These are phyloP conservation scores for Apiospora phragmitis DNA, from an alignment of 2,329 filamentous ascomycete genomes.

Conservation along the genomic window DNA sequence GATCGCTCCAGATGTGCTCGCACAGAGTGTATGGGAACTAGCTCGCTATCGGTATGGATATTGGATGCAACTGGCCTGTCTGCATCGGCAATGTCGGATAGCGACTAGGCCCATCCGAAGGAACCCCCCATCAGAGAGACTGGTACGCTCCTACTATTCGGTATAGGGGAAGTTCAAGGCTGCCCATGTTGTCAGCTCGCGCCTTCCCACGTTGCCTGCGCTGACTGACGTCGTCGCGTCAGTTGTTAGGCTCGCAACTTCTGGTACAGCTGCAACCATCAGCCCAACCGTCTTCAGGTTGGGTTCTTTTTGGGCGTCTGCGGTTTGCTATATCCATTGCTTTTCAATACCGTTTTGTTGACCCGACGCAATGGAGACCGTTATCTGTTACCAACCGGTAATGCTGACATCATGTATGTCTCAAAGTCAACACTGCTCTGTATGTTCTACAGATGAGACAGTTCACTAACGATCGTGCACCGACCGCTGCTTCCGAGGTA, in stretches of 20 bases:
- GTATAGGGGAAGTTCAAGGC: neutral
- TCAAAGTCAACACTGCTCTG: neutral
- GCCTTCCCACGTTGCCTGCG: neutral
- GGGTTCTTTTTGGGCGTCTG: neutral
- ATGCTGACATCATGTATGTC: neutral
- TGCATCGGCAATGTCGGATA: neutral
- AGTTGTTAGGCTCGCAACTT: neutral
- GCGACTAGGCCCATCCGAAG: neutral
- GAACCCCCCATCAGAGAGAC: neutral
- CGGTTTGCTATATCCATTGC: neutral
- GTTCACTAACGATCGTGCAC: neutral
- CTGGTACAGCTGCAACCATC: neutral
- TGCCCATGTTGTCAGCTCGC: neutral
- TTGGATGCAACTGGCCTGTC: neutral
- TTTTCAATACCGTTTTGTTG: neutral
- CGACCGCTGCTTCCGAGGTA: neutral
- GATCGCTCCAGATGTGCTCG: neutral
- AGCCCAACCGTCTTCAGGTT: neutral
- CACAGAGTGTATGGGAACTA: neutral
- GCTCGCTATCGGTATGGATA: neutral
- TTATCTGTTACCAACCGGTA: neutral
- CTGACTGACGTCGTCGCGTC: neutral
- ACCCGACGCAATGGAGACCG: neutral
- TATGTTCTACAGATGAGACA: conserved; percentile 2
- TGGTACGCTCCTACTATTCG: neutral